Evolutionary conservation across 352 stramenopile genomes (phyloP).

Genomic region (Pythium brassicae): DNA sequence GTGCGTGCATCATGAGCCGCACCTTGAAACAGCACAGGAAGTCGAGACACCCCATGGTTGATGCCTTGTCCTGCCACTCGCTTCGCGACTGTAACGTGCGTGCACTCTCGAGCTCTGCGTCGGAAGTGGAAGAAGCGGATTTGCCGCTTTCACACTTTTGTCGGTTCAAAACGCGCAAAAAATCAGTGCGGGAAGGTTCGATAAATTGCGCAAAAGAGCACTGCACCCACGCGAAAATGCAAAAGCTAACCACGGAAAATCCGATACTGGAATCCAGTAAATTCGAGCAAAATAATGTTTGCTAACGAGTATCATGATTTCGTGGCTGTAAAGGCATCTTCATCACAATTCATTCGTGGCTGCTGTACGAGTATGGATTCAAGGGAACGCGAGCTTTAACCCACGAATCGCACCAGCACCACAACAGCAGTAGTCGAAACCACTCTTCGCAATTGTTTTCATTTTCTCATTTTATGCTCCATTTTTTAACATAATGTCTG

Average conservation of each 20-base stretch:
- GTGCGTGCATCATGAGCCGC: not conserved
- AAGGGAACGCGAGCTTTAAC: too few relatives aligned
- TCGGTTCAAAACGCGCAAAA: not conserved
- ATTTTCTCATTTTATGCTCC: too few relatives aligned
- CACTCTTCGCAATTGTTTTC: too few relatives aligned
- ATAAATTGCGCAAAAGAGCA: not conserved
- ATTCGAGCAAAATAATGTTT: not conserved
- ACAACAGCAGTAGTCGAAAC: too few relatives aligned
- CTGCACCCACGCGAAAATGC: not conserved
- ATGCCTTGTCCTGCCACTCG: not conserved
- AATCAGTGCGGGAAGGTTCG: not conserved
- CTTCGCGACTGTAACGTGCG: too few relatives aligned
- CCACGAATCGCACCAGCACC: too few relatives aligned
- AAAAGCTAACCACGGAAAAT: not conserved
- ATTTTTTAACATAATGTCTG: not conserved
- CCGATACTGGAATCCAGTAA: not conserved
- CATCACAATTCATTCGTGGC: not conserved
- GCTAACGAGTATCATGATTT: not conserved
- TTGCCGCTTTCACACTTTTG: not conserved
- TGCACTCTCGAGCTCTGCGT: not conserved
- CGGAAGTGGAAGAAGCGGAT: not conserved
- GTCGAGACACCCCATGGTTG: constrained; percentile 59
- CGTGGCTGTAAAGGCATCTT: not conserved
- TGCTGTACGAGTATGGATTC: not conserved
- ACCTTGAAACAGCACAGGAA: constrained; percentile 67